These are phyloP conservation scores for Epicoccum nigrum DNA, from an alignment of 2,329 filamentous ascomycete species.

Conservation along the genomic window DNA sequence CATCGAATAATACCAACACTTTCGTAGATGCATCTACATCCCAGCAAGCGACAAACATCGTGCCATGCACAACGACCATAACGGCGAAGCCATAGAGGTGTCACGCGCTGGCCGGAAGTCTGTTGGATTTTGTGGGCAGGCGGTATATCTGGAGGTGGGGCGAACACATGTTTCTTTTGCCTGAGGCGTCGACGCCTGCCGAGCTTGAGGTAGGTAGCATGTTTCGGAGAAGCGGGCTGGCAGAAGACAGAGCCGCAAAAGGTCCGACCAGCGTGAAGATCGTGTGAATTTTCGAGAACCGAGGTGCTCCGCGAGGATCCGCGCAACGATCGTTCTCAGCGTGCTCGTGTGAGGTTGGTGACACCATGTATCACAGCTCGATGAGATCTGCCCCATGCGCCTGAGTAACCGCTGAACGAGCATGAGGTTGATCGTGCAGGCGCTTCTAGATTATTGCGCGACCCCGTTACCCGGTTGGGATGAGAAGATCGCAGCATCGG, in stretches of 20 bases:
- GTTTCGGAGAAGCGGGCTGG: slow-evolving; percentile 6
- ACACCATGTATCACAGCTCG: neutral
- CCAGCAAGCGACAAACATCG: neutral
- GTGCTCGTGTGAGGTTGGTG: neutral
- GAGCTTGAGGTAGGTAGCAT: neutral
- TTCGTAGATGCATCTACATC: neutral
- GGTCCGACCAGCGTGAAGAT: neutral
- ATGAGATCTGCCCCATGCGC: neutral
- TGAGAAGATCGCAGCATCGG: slow-evolving; percentile 10
- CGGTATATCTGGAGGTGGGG: neutral
- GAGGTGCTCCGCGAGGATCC: neutral
- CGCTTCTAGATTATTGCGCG: neutral
- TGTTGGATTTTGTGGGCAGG: neutral
- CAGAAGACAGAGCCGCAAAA: slow-evolving; percentile 1
- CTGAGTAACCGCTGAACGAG: neutral
- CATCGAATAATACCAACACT: neutral
- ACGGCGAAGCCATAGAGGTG: neutral
- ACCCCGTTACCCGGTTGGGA: slow-evolving; percentile 7
- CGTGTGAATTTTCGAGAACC: neutral
- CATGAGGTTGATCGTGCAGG: neutral
- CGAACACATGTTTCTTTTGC: slow-evolving; percentile 10
- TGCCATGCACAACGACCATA: slow-evolving; percentile 4
- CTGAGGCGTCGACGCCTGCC: neutral
- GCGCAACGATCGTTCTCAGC: neutral
- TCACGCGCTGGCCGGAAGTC: neutral